Evolutionary conservation across 352 stramenopile genomes (phyloP).

Genomic region (Phytophthora pinifolia): DNA sequence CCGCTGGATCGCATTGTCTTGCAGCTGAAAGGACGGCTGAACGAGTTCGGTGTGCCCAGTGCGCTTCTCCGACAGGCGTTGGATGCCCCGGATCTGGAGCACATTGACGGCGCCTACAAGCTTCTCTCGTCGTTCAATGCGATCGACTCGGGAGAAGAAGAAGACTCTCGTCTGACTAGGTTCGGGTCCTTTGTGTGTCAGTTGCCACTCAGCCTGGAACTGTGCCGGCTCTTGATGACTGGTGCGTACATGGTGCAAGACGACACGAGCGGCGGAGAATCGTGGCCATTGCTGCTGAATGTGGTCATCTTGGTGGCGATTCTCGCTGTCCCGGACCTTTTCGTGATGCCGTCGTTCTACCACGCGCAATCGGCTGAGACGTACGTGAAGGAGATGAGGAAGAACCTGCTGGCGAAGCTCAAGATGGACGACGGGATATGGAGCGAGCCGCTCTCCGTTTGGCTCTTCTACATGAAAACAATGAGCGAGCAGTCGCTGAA

Average conservation of each 20-base stretch:
- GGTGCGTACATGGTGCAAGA: slow-evolving; percentile 48
- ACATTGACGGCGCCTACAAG: slow-evolving; percentile 82
- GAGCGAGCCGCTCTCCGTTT: slow-evolving; percentile 79
- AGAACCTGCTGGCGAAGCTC: slow-evolving; percentile 69
- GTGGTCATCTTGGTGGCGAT: slow-evolving; percentile 69
- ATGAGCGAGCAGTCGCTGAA: slow-evolving; percentile 48
- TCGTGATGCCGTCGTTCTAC: slow-evolving; percentile 81
- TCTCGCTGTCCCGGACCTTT: slow-evolving; percentile 68
- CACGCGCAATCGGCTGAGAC: slow-evolving; percentile 57
- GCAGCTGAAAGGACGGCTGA: slow-evolving; percentile 72
- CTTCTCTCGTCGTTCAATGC: slow-evolving; percentile 67
- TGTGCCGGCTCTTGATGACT: slow-evolving; percentile 76
- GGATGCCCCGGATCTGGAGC: slow-evolving; percentile 61
- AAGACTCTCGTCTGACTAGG: slow-evolving; percentile 56
- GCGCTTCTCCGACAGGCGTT: slow-evolving; percentile 65
- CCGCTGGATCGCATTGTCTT: slow-evolving; percentile 80
- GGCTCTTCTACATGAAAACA: slow-evolving; percentile 65
- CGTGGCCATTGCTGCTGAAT: slow-evolving; percentile 49
- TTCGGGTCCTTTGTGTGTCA: slow-evolving; percentile 83
- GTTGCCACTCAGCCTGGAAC: slow-evolving; percentile 70
- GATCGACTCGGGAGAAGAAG: slow-evolving; percentile 61
- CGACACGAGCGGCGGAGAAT: slow-evolving; percentile 20
- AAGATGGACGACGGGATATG: slow-evolving; percentile 56
- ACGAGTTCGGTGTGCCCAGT: slow-evolving; percentile 72
- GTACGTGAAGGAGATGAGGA: slow-evolving; percentile 81